Base-by-base conservation (phyloP, 371 early-diverging fungal genomes). In the Mucor racemosus region DNA sequence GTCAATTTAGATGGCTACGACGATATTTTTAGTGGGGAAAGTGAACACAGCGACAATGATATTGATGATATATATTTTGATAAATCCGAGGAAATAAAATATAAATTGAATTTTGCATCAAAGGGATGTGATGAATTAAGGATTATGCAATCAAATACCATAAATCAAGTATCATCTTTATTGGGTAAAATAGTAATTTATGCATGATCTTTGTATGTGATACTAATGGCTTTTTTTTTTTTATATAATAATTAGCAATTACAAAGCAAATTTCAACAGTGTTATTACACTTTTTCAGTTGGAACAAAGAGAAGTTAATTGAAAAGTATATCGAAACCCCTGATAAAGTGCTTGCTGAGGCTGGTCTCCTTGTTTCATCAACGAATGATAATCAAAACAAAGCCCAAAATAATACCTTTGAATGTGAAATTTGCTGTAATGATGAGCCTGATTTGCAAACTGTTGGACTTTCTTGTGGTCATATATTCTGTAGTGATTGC, bases 221-320 rank as follows among this genome's bases (percentile, higher is more conserved):
- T 92, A 57, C 65, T 74, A 1, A 67, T n/a, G n/a, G n/a, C 67
- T n/a, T 5, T n/a, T 7, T 31, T 9, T 26, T 26, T 26, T 26
- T 26, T 26, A 1, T 26, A 26, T 3, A n/a, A 14, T 88, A 38
- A 3, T 38, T 11, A 58, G 94, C 92, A 6, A 73, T 92, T 60
- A 61, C 73, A 2, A 68, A 70, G 17, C 76, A 88, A n/a, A 86
- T 89, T 67, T 80, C 88, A 3, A 78, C 85, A 33, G 87, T 90
- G 9, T 75, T 96, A 60, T 81, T 95, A 40, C 86, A 92, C 56
- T 76, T 85, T 71, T 95, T 90, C 76, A 80, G 85, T 64, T 97
- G 97, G 97, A 95, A 95, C 77, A 94, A 94, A 76, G 97, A 98
- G 69, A 78, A 86, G 56, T 80, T 97, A 19, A 84, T 97, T 48